These are phyloP conservation scores for Ogataea degrootiae DNA, from an alignment of 805 yeast species.

Conservation along the genomic window DNA sequence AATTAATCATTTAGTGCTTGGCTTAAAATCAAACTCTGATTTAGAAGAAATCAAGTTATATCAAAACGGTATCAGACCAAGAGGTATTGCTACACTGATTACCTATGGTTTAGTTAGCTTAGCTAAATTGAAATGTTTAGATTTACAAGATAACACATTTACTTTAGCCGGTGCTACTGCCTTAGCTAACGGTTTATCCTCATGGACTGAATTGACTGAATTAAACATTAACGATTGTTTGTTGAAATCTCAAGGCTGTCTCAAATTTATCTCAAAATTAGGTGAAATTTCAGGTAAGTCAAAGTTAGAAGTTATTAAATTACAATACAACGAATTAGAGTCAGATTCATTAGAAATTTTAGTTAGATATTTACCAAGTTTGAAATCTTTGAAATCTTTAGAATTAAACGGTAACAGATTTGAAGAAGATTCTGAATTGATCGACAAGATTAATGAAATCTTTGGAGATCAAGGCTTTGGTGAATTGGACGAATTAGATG, in stretches of 20 bases:
- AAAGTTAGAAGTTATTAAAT: conserved; percentile 53
- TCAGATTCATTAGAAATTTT: conserved; percentile 58
- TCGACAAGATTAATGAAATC: conserved; percentile 54
- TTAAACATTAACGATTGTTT: conserved; percentile 87
- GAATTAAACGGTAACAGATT: conserved; percentile 94
- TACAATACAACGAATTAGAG: conserved; percentile 88
- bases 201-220: conserved; percentile 70
- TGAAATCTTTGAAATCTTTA: conserved; percentile 58
- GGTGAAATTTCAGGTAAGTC: conserved; percentile 26
- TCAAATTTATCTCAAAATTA: conserved; percentile 46
- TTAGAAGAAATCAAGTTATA: conserved; percentile 68
- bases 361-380: conserved; percentile 44
- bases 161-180: conserved; percentile 63
- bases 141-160: conserved; percentile 93
- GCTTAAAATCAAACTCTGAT: conserved; percentile 68
- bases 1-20: conserved; percentile 75
- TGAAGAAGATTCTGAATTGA: conserved; percentile 75
- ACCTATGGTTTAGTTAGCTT: conserved; percentile 65
- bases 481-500: conserved; percentile 89
- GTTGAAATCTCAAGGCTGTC: conserved; percentile 73
- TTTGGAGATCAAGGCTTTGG: conserved; percentile 75
- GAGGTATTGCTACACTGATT: conserved; percentile 75
- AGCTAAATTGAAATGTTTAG: conserved; percentile 59
- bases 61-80: conserved; percentile 97
- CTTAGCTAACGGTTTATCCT: conserved; percentile 53